Evolutionary conservation across 805 yeast species (phyloP).

Genomic region (Metschnikowia sp.): DNA sequence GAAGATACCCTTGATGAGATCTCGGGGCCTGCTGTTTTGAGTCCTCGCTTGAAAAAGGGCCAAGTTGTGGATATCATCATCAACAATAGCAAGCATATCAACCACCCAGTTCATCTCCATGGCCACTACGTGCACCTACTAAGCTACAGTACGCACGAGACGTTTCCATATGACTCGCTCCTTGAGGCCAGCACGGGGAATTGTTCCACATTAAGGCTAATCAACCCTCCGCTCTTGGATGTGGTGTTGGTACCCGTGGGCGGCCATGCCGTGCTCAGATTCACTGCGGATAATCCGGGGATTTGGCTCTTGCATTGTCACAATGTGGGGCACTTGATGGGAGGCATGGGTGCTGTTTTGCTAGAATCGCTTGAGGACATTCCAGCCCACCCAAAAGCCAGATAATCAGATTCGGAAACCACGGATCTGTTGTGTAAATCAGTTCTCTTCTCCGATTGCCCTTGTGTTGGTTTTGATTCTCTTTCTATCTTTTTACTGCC

Average conservation of each 20-base stretch:
- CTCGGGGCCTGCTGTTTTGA: constrained; percentile 2
- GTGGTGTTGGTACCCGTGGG: constrained; percentile 27
- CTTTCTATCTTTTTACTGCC: no score
- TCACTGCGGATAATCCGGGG: constrained; percentile 32
- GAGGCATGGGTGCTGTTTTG: constrained; percentile 28
- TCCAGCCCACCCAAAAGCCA: constrained; percentile 1
- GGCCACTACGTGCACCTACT: constrained; percentile 32
- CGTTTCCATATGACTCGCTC: constrained; percentile 23
- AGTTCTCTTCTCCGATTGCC: no score
- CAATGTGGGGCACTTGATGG: constrained; percentile 30
- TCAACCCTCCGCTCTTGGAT: constrained; percentile 25
- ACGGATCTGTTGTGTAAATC: no score
- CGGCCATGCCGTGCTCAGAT: constrained; percentile 31
- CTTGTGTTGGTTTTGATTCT: no score
- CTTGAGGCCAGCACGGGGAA: constrained; percentile 23
- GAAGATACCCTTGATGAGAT: background rate
- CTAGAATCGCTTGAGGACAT: constrained; percentile 16
- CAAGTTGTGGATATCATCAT: constrained; percentile 31
- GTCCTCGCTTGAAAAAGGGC: constrained; percentile 21
- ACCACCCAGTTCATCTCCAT: constrained; percentile 36
- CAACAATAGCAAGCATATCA: constrained; percentile 25
- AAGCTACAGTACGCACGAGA: constrained; percentile 21
- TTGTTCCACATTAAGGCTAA: constrained; percentile 17
- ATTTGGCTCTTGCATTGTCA: constrained; percentile 35
- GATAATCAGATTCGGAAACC: no score